Evolutionary conservation across 2,329 filamentous ascomycete species (phyloP), one percentile per base, ranked within the genome.

Genomic region (Colletotrichum cuscutae): DNA sequence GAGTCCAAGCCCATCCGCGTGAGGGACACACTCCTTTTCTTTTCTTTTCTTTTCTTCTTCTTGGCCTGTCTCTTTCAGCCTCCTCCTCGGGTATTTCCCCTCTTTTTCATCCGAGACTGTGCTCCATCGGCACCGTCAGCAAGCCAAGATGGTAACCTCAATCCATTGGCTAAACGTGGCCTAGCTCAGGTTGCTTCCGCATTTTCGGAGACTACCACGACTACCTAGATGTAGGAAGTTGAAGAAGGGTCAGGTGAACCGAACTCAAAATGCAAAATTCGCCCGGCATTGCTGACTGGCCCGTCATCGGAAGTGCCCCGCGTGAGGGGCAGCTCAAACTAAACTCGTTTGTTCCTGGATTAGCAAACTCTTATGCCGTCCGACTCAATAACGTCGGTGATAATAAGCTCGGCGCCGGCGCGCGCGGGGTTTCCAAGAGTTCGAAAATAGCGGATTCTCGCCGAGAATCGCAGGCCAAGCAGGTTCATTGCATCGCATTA

Each of bases 291-390:
- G 26, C n/a, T 37, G 12, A 22, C 26, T 62, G 64, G 57, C 22
- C 35, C 22, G 22, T 58, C 26, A 35, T 24, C 49, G 3, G 3
- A 32, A 12, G 30, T 54, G 35, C 35, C 54, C 19, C 49, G 46
- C 35, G 11, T 13, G 64, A 42, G 35, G 28, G 22, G 22, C 52
- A 30, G 57, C 35, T 32, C 11, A 6, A 35, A 13, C 13, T 26
- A 9, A 26, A 19, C 24, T 42, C 56, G 32, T 37, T 24, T 28
- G 63, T 71, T 71, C 68, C 68, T 71, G 63, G 56, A 35, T 19
- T 9, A 26, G 19, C 42, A 71, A 71, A 61, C 26, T 49, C 22
- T 61, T 9, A 12, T 56, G 46, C 42, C n/a, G 32, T 37, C 26
- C 26, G 42, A 37, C 24, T 67, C 3, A 26, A 19, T 32, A 53